phyloP scores from a whole-genome alignment of 108 stramenopile genomes.

The Nitzschia inconspicua region DNA sequence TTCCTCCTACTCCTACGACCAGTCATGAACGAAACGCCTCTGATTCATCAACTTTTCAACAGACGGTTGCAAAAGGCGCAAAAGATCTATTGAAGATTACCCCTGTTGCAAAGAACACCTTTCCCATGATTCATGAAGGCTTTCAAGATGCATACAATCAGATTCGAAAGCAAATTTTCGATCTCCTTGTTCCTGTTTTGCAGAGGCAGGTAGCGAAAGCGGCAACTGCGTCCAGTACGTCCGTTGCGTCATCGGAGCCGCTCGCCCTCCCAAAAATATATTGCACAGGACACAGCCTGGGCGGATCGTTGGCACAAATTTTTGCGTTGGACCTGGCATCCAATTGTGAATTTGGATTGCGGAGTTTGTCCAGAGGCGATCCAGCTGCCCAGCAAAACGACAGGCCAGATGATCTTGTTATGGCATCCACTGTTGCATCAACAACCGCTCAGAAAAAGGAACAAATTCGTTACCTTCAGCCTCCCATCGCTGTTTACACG shows the following conservation, averaged over 20 bases:
- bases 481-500: conserved; percentile 74
- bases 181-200: conserved; percentile 45
- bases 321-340: conserved; percentile 73
- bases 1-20: conserved; percentile 29
- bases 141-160: conserved; percentile 65
- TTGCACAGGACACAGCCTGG: conserved; percentile 69
- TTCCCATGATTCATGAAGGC: conserved; percentile 77
- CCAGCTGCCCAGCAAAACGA: not conserved
- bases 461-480: conserved; percentile 48
- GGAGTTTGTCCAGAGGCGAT: not conserved
- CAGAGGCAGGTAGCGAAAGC: conserved; percentile 65
- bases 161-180: conserved; percentile 60
- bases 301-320: conserved; percentile 70
- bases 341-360: conserved; percentile 66
- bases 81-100: conserved; percentile 57
- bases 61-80: conserved; percentile 42
- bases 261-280: conserved; percentile 79
- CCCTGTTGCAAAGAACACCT: conserved; percentile 59
- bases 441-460: not conserved
- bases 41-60: too few species aligned
- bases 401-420: not conserved
- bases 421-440: not conserved
- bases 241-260: conserved; percentile 14
- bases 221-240: not conserved
- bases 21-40: too few species aligned